Base-by-base conservation (phyloP, 2,329 filamentous ascomycete species). In the Monosporascus sp. region DNA sequence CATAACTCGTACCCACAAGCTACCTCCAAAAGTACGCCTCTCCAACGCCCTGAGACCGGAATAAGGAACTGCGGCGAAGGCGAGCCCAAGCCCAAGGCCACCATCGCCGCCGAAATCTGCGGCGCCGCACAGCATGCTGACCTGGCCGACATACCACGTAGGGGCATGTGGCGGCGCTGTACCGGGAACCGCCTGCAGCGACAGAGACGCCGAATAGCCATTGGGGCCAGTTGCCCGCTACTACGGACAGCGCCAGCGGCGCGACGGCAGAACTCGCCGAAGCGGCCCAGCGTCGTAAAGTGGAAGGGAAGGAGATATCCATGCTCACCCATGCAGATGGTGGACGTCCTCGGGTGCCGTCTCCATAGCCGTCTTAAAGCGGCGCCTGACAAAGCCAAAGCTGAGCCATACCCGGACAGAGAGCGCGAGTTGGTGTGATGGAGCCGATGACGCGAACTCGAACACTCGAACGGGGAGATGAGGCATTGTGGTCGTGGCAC, bases 171-270 rank as follows among this genome's bases (percentile, higher is more conserved):
- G 62, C 50, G 55, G 45, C 6, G 1, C 27, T 14, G 78, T 9
- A 77, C 78, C 5, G 5, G 50, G 90, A 37, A 90, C 71, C 16
- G 88, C 80, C 65, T 90, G 86, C 38, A 88, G 75, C 14, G 83
- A 85, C 40, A 90, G 76, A 6, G 81, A 79, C 48, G 85, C 81
- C n/a, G 84, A 88, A 76, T 91, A 91, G 68, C 87, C 83, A 66
- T 87, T 88, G 5, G 85, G 85, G 65, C 82, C 82, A 86, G 71
- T 88, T 88, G 72, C 86, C 88, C 54, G 84, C 85, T 56, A 88
- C 77, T 65, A 86, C 87, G 51, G 80, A 83, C 16, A 88, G 76
- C 2, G 83, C 83, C 8, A 89, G 76, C 47, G 88, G 75, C 51
- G 87, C 77, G 26, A 88, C 70, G 67, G 67, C 86, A 90, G 76